Conservation (phyloP, 805 yeast species). For the Nakazawaea holstii region DNA sequence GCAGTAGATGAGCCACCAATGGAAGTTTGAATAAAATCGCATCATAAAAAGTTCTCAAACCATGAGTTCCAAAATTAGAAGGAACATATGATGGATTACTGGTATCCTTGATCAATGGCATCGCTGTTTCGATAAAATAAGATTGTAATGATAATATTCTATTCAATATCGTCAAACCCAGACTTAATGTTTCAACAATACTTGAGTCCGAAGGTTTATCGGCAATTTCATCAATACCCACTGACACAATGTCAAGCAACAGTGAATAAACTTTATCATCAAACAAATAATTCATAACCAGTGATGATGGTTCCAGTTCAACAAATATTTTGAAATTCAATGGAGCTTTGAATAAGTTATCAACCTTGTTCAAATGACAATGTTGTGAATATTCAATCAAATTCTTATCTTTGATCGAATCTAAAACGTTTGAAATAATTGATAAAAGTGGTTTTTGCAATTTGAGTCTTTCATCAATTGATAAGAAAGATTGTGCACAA, state of each 20-base stretch:
- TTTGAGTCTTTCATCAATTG: slow-evolving; percentile 29
- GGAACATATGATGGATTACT: slow-evolving; percentile 35
- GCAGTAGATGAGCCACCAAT: slow-evolving; percentile 64
- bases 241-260: slow-evolving; percentile 49
- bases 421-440: slow-evolving; percentile 42
- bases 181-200: slow-evolving; percentile 30
- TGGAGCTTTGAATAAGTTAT: slow-evolving; percentile 35
- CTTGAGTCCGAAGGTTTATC: slow-evolving; percentile 30
- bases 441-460: slow-evolving; percentile 52
- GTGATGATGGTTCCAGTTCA: slow-evolving; percentile 66
- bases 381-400: slow-evolving; percentile 28
- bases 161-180: slow-evolving; percentile 39
- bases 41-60: slow-evolving; percentile 61
- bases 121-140: slow-evolving; percentile 49
- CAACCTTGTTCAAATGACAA: slow-evolving; percentile 36
- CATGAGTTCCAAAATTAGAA: slow-evolving; percentile 48
- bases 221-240: slow-evolving; percentile 54
- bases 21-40: slow-evolving; percentile 68
- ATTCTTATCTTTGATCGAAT: slow-evolving; percentile 39
- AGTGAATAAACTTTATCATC: slow-evolving; percentile 50
- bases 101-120: slow-evolving; percentile 42
- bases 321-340: slow-evolving; percentile 41
- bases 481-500: slow-evolving; percentile 33
- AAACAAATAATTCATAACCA: slow-evolving; percentile 57
- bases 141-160: slow-evolving; percentile 48